A percentile compares a stretch with the other conserved stretches of the same genome.
These are phyloP conservation scores for Acanthamoeba triangularis DNA, from an alignment of 208 protist species.

Conservation along the genomic window DNA sequence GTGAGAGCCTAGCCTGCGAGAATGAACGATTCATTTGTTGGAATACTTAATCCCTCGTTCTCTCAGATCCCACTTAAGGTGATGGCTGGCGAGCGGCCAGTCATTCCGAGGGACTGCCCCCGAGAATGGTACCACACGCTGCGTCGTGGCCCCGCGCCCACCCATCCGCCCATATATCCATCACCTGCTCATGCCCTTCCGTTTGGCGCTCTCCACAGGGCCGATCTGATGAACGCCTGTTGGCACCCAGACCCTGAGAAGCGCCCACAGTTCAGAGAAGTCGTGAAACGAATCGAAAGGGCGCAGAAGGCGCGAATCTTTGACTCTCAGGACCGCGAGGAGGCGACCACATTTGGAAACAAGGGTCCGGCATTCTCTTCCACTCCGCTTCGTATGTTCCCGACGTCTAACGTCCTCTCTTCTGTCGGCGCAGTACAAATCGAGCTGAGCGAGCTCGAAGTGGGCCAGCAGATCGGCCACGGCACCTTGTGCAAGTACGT, in stretches of 20 bases:
- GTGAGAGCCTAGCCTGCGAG: neutral
- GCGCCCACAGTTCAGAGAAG: constrained; percentile 32
- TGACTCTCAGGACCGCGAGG: neutral
- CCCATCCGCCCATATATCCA: neutral
- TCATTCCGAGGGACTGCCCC: constrained; percentile 44
- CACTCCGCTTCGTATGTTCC: neutral
- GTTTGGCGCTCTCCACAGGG: neutral
- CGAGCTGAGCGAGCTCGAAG: constrained; percentile 32
- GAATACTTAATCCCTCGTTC: neutral
- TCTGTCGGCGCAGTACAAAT: constrained; percentile 2
- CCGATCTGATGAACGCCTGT: constrained; percentile 24
- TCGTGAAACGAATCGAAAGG: constrained; percentile 34
- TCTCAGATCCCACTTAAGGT: constrained; percentile 48
- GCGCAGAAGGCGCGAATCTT: constrained; percentile 16
- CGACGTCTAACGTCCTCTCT: neutral
- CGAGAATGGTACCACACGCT: constrained; percentile 21
- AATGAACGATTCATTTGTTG: neutral
- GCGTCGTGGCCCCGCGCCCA: neutral
- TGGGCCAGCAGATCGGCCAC: constrained; percentile 17
- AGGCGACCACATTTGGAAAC: neutral
- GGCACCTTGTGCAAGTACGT: constrained; percentile 61
- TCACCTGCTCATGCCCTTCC: neutral
- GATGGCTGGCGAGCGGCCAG: constrained; percentile 1
- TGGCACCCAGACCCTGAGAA: constrained; percentile 42
- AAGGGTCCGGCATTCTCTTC: neutral